Conservation (phyloP, 345 rosid genomes). For the Populus simonii region DNA sequence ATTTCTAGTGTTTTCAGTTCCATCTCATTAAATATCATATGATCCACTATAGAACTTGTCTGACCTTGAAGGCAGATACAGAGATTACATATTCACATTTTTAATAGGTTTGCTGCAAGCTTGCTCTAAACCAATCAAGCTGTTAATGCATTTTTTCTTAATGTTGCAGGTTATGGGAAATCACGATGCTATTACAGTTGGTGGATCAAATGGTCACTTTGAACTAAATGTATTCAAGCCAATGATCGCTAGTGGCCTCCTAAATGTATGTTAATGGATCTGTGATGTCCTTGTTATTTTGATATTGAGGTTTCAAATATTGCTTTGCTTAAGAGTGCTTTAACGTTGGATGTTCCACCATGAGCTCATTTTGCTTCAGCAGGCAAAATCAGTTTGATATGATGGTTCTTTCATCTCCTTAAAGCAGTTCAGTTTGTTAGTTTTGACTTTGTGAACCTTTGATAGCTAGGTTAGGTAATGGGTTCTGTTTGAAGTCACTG, state of each 20-base stretch:
- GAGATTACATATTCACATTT: background rate
- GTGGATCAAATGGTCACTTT: conserved; percentile 96
- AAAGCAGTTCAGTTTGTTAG: background rate
- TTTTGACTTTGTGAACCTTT: background rate
- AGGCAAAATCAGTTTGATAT: background rate
- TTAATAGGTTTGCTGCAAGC: background rate
- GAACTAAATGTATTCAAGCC: conserved; percentile 96
- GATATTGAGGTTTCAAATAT: background rate
- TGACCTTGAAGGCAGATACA: background rate
- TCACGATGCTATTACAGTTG: conserved; percentile 82
- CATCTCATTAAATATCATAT: conserved; percentile 14
- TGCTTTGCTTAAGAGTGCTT: background rate
- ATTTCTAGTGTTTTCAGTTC: conserved; percentile 5
- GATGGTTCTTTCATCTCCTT: background rate
- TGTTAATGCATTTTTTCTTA: background rate
- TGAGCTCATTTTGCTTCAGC: background rate
- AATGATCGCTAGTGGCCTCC: conserved; percentile 82
- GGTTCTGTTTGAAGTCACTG: background rate
- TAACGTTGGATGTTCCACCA: background rate
- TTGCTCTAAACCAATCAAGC: background rate
- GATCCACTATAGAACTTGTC: conserved; percentile 1
- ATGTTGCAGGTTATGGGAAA: conserved; percentile 84
- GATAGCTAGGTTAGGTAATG: background rate
- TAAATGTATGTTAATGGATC: conserved; percentile 52
- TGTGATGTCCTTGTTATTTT: background rate